Evolutionary conservation across 2,329 filamentous ascomycete species (phyloP), one percentile per base, ranked within the genome.

Genomic region (Xylariales sp.): DNA sequence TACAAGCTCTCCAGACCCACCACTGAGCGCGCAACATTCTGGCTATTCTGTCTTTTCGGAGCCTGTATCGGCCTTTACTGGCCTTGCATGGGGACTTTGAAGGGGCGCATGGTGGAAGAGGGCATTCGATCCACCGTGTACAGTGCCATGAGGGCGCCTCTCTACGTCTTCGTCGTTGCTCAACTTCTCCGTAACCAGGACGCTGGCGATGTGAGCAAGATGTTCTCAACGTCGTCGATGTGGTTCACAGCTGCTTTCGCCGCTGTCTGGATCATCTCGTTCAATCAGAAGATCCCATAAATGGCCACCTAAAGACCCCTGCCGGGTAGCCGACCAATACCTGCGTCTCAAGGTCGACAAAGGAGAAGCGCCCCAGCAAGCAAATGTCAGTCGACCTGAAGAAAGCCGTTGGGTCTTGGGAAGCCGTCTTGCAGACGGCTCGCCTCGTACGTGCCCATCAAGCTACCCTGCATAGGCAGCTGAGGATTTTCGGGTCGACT

Each of bases 1-100:
- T 63, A 70, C 8, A 62, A 67, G 7, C 51, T 72, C 2, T 42
- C 53, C 2, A 48, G 49, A 4, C 49, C 69, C 11, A 62, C 66
- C 47, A 59, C 60, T 25, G 69, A 74, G 51, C 48, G 54, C 3
- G 32, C 68, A 4, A 65, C 73, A 0, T 74, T 82, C 48, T 78
- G 71, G 70, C 65, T 66, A 6, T 78, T 82, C 51, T 78, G 74
- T 50, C 46, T 78, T 1, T 72, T 81, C 40, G 76, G 82, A 53
- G 61, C 64, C 9, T 77, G 74, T 52, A 69, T 80, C 16, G 78
- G 77, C 4, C 61, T 74, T 25, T 82, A 81, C 51, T 80, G 68
- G 50, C 78, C 77, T 0, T 70, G 66, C 43, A 74, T 79, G 55
- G 71, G 68, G 1, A 71, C 70, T 36, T 52, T 80, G 40, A 80